Base-by-base conservation (phyloP, 345 rosid species). In the Corchorus capsularis region DNA sequence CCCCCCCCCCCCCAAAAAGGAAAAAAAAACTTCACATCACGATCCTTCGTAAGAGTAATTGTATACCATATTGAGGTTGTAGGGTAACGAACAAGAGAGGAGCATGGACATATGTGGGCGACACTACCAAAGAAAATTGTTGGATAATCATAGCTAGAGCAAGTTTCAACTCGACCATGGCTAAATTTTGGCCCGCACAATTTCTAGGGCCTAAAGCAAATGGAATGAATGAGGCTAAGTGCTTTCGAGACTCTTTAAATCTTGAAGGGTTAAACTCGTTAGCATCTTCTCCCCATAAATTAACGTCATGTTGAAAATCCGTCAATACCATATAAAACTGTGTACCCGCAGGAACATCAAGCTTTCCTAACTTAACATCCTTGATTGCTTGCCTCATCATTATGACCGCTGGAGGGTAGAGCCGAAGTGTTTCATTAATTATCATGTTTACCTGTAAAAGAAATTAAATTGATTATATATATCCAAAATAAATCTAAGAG, bases 31-130 rank as follows among this genome's bases (percentile, higher is more conserved):
- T 27, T 27, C 27, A 27, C 27, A 27, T 32, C 10, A n/a, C 37
- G 35, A 79, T 83, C 85, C 79, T 92, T 60, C 64, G 81, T 53
- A 93, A 80, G 63, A 94, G 81, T 32, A 92, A 77, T 32, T 86
- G 96, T 13, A 92, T 88, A 74, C 97, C 98, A 37, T 86, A 35
- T 75, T 90, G 94, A 34, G 97, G 97, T 76, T 86, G 89, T 83
- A 83, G 57, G 63, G 80, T 86, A 56, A 90, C 77, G 47, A 81
- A 37, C 72, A 80, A 68, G 82, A 85, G 75, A 1, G 97, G 98
- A 43, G 97, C 91, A 79, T 92, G 98, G 63, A 82, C 88, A 64
- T 92, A 94, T 5, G 87, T 86, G 0, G 93, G 88, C 11, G 97
- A 83, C 74, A 90, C 50, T 27, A 47, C 78, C 57, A 91, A 85